Conservation (phyloP, 805 yeast species). For the Ogataea angusta region DNA sequence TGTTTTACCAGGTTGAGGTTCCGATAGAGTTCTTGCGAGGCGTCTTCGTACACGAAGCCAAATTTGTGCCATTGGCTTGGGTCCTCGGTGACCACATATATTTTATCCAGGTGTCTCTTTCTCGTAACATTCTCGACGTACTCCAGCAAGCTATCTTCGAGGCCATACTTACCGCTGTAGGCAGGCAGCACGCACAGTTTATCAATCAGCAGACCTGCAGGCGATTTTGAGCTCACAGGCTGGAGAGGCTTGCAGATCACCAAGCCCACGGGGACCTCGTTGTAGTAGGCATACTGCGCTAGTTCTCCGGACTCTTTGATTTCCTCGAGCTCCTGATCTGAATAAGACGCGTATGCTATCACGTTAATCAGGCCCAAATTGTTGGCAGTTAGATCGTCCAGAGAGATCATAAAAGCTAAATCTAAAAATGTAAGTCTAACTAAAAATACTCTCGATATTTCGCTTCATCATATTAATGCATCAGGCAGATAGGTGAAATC, state of each 20-base stretch:
- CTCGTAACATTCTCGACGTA: slow-evolving; percentile 56
- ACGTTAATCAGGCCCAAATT: slow-evolving; percentile 57
- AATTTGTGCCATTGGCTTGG: slow-evolving; percentile 5
- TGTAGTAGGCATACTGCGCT: slow-evolving; percentile 54
- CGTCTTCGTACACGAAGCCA: slow-evolving; percentile 23
- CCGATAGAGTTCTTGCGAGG: slow-evolving; percentile 18
- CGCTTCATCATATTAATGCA: no score
- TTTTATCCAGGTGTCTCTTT: slow-evolving; percentile 47
- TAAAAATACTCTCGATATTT: no score
- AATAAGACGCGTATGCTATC: slow-evolving; percentile 54
- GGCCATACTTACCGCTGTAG: slow-evolving; percentile 53
- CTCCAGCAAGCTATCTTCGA: slow-evolving; percentile 58
- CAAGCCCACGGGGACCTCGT: slow-evolving; percentile 81
- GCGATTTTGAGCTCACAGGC: slow-evolving; percentile 38
- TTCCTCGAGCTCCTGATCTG: slow-evolving; percentile 50
- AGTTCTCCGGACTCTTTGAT: slow-evolving; percentile 48
- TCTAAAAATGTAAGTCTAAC: no score
- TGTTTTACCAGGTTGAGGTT: slow-evolving; percentile 18
- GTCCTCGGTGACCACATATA: slow-evolving; percentile 26
- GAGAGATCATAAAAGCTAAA: slow-evolving; percentile 31
- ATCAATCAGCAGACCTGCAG: slow-evolving; percentile 27
- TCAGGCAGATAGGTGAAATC: no score
- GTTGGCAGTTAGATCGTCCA: slow-evolving; percentile 58
- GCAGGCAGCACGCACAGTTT: slow-evolving; percentile 48
- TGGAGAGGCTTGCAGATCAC: slow-evolving; percentile 54